Evolutionary conservation across 495 filamentous ascomycete genomes (phyloP).

Genomic region (Tricharina praecox): DNA sequence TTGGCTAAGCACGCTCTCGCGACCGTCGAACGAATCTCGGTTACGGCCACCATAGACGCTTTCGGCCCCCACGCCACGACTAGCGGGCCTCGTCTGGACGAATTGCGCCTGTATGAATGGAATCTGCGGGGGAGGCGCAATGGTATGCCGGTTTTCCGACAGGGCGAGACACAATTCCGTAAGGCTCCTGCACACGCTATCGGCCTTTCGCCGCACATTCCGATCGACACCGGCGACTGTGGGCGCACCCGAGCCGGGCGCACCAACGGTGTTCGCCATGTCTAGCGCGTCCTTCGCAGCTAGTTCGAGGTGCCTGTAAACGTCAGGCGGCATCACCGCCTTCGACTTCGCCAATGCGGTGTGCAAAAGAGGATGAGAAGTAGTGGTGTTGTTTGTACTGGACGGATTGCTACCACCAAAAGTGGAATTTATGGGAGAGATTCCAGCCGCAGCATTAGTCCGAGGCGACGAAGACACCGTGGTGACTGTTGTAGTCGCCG

Average conservation of each 20-base stretch:
- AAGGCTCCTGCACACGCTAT: slow-evolving; percentile 78
- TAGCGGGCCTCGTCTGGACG: slow-evolving; percentile 11
- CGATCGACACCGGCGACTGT: slow-evolving; percentile 47
- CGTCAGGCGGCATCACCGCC: slow-evolving; percentile 43
- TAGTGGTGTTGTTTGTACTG: slow-evolving; percentile 31
- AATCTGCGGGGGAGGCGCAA: slow-evolving; percentile 28
- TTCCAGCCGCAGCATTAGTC: slow-evolving; percentile 34
- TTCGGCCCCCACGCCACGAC: slow-evolving; percentile 14
- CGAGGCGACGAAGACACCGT: slow-evolving; percentile 76
- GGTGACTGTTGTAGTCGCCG: slow-evolving; percentile 84
- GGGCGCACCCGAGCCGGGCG: slow-evolving; percentile 42
- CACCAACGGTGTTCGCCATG: slow-evolving; percentile 57
- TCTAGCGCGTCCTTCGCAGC: slow-evolving; percentile 66
- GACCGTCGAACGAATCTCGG: slow-evolving; percentile 8
- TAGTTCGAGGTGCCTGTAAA: slow-evolving; percentile 65
- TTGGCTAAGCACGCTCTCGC: slow-evolving; percentile 10
- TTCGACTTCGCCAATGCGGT: slow-evolving; percentile 66
- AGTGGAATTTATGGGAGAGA: slow-evolving; percentile 27
- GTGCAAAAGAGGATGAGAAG: slow-evolving; percentile 54
- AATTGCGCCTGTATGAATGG: slow-evolving; percentile 18
- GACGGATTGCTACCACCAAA: too few relatives aligned
- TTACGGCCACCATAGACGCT: slow-evolving; percentile 6
- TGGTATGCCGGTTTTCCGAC: slow-evolving; percentile 34
- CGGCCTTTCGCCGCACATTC: slow-evolving; percentile 72
- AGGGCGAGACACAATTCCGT: slow-evolving; percentile 85